Base-by-base conservation (phyloP, 2,329 filamentous ascomycete genomes). In the Xylaria multiplex region DNA sequence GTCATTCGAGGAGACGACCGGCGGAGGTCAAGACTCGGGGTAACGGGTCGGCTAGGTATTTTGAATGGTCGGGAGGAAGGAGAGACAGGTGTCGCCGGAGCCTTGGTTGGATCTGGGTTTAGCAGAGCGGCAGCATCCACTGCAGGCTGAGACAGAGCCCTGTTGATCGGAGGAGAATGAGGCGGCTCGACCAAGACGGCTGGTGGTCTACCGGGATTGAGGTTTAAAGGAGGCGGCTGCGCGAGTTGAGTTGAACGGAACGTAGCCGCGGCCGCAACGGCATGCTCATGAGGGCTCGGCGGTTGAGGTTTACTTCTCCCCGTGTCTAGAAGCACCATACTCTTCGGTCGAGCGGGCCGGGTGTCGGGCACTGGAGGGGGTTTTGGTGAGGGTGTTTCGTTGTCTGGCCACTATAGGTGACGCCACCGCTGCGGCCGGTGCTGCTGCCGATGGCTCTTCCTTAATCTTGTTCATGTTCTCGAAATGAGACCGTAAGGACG, bases 401-500 rank as follows among this genome's bases (percentile, higher is more conserved):
- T 75, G 76, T 55, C 77, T 76, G 45, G 78, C 69, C 19, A 76
- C 73, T 40, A 74, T 71, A 14, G 65, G 55, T 30, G 65, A 19
- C 3, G 61, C 32, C 5, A 40, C 16, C 22, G 45, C 24, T 19
- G 58, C 6, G 16, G 55, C n/a, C 30, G 53, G 9, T 24, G 55
- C n/a, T 30, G 74, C 66, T 40, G 79, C 78, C 32, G 76, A 75
- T 62, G 81, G 76, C 24, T 66, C 58, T 66, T 81, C 78, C 62
- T 81, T 81, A 60, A 78, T 69, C 75, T 83, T 86, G 70, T 85
- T 83, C 82, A 95, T 88, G 76, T 90, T 93, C 82, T 96, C 92
- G 77, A 95, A 96, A 73, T 91, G 90, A 69, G 91, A 92, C 68
- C 90, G 86, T 67, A 96, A 83, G 58, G 92, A 94, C 58, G 92